A percentile compares a stretch with the other conserved stretches of the same genome.
Conservation (phyloP, 2,329 filamentous ascomycete species). For the Trichoderma gracile region DNA sequence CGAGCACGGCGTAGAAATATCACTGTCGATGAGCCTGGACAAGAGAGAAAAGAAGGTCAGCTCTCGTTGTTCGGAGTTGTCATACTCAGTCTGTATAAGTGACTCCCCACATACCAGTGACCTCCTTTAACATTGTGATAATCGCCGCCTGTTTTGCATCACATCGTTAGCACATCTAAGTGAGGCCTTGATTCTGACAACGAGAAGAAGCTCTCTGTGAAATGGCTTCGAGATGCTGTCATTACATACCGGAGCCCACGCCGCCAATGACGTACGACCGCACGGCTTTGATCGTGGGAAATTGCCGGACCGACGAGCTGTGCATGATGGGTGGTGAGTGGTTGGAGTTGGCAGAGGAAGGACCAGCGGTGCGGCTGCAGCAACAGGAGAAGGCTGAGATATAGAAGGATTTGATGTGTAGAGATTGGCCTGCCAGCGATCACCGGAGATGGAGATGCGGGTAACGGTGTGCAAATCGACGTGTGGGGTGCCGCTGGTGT, state of each 20-base stretch:
- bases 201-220: background rate
- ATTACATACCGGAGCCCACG: slow-evolving; percentile 37
- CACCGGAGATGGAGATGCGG: background rate
- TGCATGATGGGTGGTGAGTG: slow-evolving; percentile 41
- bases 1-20: slow-evolving; percentile 79
- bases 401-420: slow-evolving; percentile 7
- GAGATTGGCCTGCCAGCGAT: background rate
- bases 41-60: background rate
- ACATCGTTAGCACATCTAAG: background rate
- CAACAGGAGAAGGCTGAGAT: background rate
- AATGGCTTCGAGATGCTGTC: background rate
- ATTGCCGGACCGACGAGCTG: slow-evolving; percentile 49
- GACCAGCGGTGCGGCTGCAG: background rate
- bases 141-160: slow-evolving; percentile 60
- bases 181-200: background rate
- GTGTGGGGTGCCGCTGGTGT: slow-evolving; percentile 14
- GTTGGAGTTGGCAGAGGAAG: background rate
- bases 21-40: slow-evolving; percentile 81
- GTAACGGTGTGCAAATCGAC: slow-evolving; percentile 3
- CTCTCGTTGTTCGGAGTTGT: background rate
- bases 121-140: slow-evolving; percentile 78
- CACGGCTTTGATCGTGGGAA: slow-evolving; percentile 75
- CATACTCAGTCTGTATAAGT: background rate
- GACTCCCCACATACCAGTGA: slow-evolving; percentile 55
- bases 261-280: slow-evolving; percentile 49